These are phyloP conservation scores for Thelephora ganbajun DNA, from an alignment of 768 basidiomycete genomes.

Conservation along the genomic window DNA sequence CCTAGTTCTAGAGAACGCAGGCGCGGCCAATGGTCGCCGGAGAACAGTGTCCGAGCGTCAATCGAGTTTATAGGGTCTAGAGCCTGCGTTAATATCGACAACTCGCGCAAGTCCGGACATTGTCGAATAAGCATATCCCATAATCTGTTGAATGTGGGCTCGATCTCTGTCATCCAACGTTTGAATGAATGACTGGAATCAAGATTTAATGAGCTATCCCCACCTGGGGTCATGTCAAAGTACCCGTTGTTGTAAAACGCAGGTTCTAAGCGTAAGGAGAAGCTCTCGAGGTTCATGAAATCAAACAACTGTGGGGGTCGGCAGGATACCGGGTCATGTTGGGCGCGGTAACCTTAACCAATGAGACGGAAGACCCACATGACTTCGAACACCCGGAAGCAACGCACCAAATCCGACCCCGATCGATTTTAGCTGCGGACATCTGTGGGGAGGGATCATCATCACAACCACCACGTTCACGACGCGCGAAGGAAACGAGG, in stretches of 20 bases:
- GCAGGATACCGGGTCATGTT: conserved; percentile 1
- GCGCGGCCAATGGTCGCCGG: conserved; percentile 48
- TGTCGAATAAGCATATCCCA: conserved; percentile 60
- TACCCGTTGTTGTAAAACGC: conserved; percentile 52
- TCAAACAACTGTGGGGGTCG: conserved; percentile 41
- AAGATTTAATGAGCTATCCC: conserved; percentile 10
- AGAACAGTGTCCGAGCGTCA: conserved; percentile 39
- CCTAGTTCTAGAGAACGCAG: conserved; percentile 48
- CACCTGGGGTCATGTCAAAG: conserved; percentile 44
- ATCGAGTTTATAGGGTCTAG: conserved; percentile 30
- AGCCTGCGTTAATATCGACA: conserved; percentile 38
- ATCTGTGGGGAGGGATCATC: conserved; percentile 24
- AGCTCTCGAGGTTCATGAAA: conserved; percentile 48
- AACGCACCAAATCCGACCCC: conserved; percentile 47
- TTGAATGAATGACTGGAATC: neutral
- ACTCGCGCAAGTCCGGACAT: conserved; percentile 53
- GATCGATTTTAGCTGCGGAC: conserved; percentile 48
- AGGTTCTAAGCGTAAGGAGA: conserved; percentile 43
- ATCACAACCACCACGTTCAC: neutral
- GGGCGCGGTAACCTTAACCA: neutral
- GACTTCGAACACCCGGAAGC: conserved; percentile 43
- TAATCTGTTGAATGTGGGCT: conserved; percentile 34
- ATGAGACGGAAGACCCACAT: conserved; percentile 32
- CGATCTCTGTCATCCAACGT: conserved; percentile 25
- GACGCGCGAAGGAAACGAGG: neutral